These are phyloP conservation scores for Fusarium beomiforme DNA, from an alignment of 2,329 filamentous ascomycete genomes.

Conservation along the genomic window DNA sequence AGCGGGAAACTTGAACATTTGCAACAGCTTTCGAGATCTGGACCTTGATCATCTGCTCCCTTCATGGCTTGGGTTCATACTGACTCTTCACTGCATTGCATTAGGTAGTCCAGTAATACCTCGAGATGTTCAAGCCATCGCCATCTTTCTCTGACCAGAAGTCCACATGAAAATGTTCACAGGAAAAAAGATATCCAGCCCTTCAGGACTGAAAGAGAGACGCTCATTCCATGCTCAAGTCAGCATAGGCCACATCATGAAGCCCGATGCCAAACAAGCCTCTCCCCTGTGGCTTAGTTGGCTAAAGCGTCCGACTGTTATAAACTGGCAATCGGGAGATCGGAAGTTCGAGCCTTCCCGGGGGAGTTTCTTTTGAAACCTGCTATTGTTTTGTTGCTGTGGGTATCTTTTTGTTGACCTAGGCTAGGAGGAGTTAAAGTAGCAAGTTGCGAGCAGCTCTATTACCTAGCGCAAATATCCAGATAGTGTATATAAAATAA, in stretches of 20 bases:
- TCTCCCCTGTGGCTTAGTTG: slow-evolving; percentile 41
- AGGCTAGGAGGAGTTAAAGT: neutral
- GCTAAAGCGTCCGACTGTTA: slow-evolving; percentile 42
- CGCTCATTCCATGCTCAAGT: neutral
- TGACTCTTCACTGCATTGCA: no score
- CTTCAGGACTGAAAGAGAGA: neutral
- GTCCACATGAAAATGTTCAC: no score
- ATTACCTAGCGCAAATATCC: no score
- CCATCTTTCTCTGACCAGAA: no score
- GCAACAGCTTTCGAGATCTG: no score
- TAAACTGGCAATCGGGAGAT: slow-evolving; percentile 41
- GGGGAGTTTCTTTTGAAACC: slow-evolving; percentile 25
- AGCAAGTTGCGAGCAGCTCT: neutral
- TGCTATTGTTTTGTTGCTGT: neutral
- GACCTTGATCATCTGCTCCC: no score
- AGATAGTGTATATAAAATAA: no score
- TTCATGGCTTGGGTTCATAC: no score
- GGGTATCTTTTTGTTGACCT: slow-evolving; percentile 9
- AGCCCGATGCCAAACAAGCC: neutral
- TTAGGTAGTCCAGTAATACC: no score
- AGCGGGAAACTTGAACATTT: no score
- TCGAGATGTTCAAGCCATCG: no score
- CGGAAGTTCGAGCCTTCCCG: slow-evolving; percentile 45
- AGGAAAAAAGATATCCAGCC: neutral
- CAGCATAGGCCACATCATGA: neutral